phyloP scores from a whole-genome alignment of 495 filamentous ascomycete species.

The Lasiosphaeria hispida region DNA sequence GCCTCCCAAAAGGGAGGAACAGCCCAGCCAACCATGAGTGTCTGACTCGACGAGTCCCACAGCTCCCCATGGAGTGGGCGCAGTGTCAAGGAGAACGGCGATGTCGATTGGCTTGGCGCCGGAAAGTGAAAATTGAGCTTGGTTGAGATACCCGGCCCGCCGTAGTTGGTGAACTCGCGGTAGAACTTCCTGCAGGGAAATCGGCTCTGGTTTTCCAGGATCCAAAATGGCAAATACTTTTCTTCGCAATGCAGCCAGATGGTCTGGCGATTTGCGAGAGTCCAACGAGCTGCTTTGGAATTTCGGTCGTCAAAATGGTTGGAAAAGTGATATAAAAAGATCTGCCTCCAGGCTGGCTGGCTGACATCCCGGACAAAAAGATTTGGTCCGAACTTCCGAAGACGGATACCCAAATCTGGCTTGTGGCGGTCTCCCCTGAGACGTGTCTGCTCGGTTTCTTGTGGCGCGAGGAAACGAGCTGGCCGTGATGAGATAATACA shows the following conservation, averaged over 20 bases:
- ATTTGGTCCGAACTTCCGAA: too few species aligned
- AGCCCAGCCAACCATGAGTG: not conserved
- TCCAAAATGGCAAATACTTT: not conserved
- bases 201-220: not conserved
- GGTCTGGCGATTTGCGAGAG: not conserved
- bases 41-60: not conserved
- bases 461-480: too few species aligned
- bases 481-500: not conserved
- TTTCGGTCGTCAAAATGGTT: too few species aligned
- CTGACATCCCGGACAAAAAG: too few species aligned
- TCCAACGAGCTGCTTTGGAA: too few species aligned
- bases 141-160: too few species aligned
- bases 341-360: too few species aligned
- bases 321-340: too few species aligned
- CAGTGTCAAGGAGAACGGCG: not conserved
- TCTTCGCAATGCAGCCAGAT: slow-evolving; percentile 1
- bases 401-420: too few species aligned
- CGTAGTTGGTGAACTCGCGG: too few species aligned
- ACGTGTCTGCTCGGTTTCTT: too few species aligned
- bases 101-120: not conserved
- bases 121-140: not conserved
- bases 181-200: not conserved
- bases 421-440: too few species aligned
- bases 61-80: not conserved
- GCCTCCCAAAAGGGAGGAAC: not conserved